Conservation (phyloP, 805 yeast species). For the Saturnispora halmiae region DNA sequence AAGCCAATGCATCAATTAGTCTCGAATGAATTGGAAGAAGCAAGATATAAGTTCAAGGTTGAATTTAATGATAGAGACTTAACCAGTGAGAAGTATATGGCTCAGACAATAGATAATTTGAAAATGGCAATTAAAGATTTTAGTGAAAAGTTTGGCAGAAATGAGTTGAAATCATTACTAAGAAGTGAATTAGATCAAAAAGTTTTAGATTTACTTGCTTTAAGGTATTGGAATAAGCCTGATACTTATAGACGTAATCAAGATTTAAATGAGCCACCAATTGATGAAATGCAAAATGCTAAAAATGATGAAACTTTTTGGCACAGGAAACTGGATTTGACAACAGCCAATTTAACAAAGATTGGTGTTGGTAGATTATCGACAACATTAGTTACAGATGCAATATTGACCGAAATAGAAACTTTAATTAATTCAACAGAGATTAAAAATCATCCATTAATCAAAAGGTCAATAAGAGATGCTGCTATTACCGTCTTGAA, state of each 20-base stretch:
- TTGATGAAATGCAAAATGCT: slow-evolving; percentile 48
- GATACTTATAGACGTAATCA: slow-evolving; percentile 19
- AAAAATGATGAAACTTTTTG: slow-evolving; percentile 68
- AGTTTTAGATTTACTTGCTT: slow-evolving; percentile 78
- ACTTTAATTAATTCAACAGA: slow-evolving; percentile 66
- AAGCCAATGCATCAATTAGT: slow-evolving; percentile 82
- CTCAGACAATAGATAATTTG: slow-evolving; percentile 81
- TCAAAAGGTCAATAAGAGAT: slow-evolving; percentile 68
- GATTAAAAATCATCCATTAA: slow-evolving; percentile 77
- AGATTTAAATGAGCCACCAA: slow-evolving; percentile 36
- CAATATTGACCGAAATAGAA: slow-evolving; percentile 68
- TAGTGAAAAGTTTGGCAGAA: slow-evolving; percentile 71
- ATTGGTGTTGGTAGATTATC: slow-evolving; percentile 90
- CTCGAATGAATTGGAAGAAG: slow-evolving; percentile 86
- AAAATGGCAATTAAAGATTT: slow-evolving; percentile 83
- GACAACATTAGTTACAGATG: slow-evolving; percentile 72
- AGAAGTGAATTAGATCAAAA: slow-evolving; percentile 83
- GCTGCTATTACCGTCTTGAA: slow-evolving; percentile 77
- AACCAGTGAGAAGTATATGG: slow-evolving; percentile 90
- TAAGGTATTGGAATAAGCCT: slow-evolving; percentile 84
- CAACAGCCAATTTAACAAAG: slow-evolving; percentile 79
- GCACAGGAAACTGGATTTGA: slow-evolving; percentile 77
- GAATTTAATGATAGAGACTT: slow-evolving; percentile 91
- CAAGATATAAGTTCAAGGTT: slow-evolving; percentile 86
- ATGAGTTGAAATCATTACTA: slow-evolving; percentile 68